phyloP scores from a whole-genome alignment of 768 basidiomycete genomes.

The Coprinopsis marcescibilis region DNA sequence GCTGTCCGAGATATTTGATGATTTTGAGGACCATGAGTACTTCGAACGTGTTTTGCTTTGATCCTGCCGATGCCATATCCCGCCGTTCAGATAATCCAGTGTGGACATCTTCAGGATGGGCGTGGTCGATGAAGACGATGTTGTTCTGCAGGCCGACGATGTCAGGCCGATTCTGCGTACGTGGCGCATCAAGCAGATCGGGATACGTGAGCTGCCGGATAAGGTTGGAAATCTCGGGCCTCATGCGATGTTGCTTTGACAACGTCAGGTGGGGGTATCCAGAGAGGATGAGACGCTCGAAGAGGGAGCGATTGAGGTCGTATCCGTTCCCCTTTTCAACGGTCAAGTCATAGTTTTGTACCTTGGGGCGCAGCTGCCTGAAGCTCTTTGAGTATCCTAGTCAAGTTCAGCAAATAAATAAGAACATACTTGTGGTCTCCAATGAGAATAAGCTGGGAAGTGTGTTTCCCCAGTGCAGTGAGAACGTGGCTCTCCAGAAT shows the following conservation, averaged over 20 bases:
- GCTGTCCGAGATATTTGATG: slow-evolving; percentile 58
- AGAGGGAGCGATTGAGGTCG: slow-evolving; percentile 62
- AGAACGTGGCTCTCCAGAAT: slow-evolving; percentile 64
- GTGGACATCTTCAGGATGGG: slow-evolving; percentile 46
- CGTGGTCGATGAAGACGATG: slow-evolving; percentile 57
- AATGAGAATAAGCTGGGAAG: slow-evolving; percentile 56
- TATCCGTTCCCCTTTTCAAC: slow-evolving; percentile 65
- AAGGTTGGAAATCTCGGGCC: slow-evolving; percentile 63
- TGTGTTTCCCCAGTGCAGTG: slow-evolving; percentile 43
- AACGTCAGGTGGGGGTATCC: slow-evolving; percentile 59
- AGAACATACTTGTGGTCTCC: slow-evolving; percentile 63
- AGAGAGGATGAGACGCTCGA: slow-evolving; percentile 59
- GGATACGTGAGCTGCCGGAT: slow-evolving; percentile 62
- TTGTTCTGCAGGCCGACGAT: slow-evolving; percentile 52
- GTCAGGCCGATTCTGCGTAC: slow-evolving; percentile 43
- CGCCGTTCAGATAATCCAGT: slow-evolving; percentile 33
- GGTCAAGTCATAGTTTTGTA: slow-evolving; percentile 58
- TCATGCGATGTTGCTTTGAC: slow-evolving; percentile 61
- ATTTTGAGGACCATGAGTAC: slow-evolving; percentile 62
- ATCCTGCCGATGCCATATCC: slow-evolving; percentile 43
- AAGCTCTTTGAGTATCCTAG: neutral
- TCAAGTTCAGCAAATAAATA: neutral
- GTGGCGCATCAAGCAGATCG: slow-evolving; percentile 49
- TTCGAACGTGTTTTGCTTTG: slow-evolving; percentile 59
- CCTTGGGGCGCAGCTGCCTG: slow-evolving; percentile 70